Evolutionary conservation across 148 eudicot genomes (phyloP).

Genomic region (Nepenthes mirabilis): DNA sequence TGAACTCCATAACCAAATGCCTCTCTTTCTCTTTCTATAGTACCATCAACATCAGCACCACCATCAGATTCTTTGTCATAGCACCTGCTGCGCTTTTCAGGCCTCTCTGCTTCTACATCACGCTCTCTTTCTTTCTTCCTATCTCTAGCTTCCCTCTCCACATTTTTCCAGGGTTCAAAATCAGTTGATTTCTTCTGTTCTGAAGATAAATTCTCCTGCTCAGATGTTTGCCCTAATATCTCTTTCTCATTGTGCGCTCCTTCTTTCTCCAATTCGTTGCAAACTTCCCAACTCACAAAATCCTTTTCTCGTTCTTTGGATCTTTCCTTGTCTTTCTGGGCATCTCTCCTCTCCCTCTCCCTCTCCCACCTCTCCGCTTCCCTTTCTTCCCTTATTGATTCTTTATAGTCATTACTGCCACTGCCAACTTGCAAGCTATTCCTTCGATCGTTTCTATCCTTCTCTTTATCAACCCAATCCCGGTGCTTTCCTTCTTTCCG

Average conservation of each 20-base stretch:
- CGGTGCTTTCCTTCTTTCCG: constrained; percentile 78
- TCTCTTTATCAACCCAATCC: constrained; percentile 68
- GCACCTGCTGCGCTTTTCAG: constrained; percentile 59
- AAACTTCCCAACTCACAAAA: constrained; percentile 43
- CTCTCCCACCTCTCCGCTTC: constrained; percentile 63
- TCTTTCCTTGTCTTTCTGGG: constrained; percentile 63
- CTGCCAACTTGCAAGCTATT: constrained; percentile 34
- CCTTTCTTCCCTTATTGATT: constrained; percentile 46
- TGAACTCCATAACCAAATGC: constrained; percentile 63
- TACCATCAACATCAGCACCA: constrained; percentile 60
- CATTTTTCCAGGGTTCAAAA: constrained; percentile 49
- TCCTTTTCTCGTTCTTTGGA: constrained; percentile 65
- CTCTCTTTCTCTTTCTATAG: constrained; percentile 66
- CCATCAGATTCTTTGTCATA: constrained; percentile 75
- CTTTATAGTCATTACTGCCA: constrained; percentile 51
- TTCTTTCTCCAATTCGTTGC: constrained; percentile 57
- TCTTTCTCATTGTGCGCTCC: constrained; percentile 45
- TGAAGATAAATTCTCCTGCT: constrained; percentile 29
- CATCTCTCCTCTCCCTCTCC: constrained; percentile 67
- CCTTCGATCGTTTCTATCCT: constrained; percentile 62
- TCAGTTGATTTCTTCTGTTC: constrained; percentile 73
- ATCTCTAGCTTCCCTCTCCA: constrained; percentile 63
- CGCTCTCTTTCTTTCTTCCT: constrained; percentile 75
- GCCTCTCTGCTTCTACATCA: constrained; percentile 72
- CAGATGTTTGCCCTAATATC: constrained; percentile 30